A percentile compares a stretch with the other conserved stretches of the same genome.
These are phyloP conservation scores for Mycosphaerella sp. DNA, from an alignment of 2,329 filamentous ascomycete genomes.

Conservation along the genomic window DNA sequence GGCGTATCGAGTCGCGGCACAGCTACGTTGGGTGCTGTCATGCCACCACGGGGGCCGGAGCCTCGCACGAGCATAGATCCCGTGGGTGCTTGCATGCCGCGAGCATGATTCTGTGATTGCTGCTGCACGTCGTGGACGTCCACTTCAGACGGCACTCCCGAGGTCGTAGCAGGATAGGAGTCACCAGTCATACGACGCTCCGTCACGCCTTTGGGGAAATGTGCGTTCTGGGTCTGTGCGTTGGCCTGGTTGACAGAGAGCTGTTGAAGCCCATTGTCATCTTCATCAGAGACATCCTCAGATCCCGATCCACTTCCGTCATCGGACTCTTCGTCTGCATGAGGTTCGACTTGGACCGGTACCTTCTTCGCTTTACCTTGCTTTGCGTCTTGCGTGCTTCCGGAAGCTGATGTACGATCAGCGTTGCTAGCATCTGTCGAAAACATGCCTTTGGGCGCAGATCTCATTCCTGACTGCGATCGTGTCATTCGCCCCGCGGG, in stretches of 20 bases:
- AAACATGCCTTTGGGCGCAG: background rate
- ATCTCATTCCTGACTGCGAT: background rate
- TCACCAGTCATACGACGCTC: constrained; percentile 10
- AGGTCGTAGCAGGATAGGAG: constrained; percentile 19
- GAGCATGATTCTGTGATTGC: background rate
- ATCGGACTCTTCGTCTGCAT: background rate
- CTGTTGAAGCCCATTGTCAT: background rate
- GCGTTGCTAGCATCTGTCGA: constrained; percentile 15
- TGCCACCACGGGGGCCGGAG: background rate
- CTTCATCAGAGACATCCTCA: background rate
- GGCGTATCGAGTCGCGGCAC: background rate
- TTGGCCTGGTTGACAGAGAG: background rate
- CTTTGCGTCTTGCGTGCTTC: background rate
- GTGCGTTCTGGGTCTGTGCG: background rate
- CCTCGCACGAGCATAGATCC: background rate
- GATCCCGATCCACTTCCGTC: background rate
- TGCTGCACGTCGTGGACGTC: constrained; percentile 1
- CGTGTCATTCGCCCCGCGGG: background rate
- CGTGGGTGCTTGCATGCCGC: background rate
- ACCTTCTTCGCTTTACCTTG: background rate
- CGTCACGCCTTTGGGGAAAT: background rate
- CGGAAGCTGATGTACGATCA: constrained; percentile 7
- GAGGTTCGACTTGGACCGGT: background rate
- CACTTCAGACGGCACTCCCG: constrained; percentile 11
- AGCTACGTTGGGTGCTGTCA: background rate